phyloP scores from a whole-genome alignment of 2,329 filamentous ascomycete genomes.

The Botrytis cinerea region DNA sequence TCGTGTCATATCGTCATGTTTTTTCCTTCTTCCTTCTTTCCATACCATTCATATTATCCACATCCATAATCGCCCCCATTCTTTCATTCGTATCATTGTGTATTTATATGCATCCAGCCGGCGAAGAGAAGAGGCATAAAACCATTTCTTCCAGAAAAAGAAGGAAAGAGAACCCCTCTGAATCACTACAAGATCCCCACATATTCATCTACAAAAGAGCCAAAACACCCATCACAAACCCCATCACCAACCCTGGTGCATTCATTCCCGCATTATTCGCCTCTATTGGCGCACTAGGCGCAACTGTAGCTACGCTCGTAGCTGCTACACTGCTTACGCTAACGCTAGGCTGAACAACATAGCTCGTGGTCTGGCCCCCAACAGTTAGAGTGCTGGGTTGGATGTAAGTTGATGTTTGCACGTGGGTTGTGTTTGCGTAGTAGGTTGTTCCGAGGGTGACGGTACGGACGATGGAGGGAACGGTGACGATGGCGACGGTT shows the following conservation, averaged over 20 bases:
- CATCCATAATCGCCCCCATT: not conserved
- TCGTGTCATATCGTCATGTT: not conserved
- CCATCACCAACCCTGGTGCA: slow-evolving; percentile 30
- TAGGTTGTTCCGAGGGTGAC: slow-evolving; percentile 25
- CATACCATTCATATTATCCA: not conserved
- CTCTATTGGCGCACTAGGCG: slow-evolving; percentile 32
- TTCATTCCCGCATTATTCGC: slow-evolving; percentile 34
- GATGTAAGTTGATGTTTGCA: not conserved
- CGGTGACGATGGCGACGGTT: slow-evolving; percentile 33
- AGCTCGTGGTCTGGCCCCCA: not conserved
- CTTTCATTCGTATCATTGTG: not conserved
- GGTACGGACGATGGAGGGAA: slow-evolving; percentile 33
- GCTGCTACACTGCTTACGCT: not conserved
- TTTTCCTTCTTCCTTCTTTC: not conserved
- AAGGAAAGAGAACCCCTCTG: not conserved
- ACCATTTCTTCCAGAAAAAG: not conserved
- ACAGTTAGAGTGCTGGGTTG: slow-evolving; percentile 14
- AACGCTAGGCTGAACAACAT: slow-evolving; percentile 22
- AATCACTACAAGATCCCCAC: not conserved
- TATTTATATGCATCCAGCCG: not conserved
- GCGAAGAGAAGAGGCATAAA: not conserved
- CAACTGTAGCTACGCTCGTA: not conserved
- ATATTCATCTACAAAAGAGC: slow-evolving; percentile 26
- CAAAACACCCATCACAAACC: slow-evolving; percentile 37
- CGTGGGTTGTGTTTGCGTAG: not conserved